A percentile compares a stretch with the other conserved stretches of the same genome.
Conservation (phyloP, 305 asterid species). For the Withania somnifera region DNA sequence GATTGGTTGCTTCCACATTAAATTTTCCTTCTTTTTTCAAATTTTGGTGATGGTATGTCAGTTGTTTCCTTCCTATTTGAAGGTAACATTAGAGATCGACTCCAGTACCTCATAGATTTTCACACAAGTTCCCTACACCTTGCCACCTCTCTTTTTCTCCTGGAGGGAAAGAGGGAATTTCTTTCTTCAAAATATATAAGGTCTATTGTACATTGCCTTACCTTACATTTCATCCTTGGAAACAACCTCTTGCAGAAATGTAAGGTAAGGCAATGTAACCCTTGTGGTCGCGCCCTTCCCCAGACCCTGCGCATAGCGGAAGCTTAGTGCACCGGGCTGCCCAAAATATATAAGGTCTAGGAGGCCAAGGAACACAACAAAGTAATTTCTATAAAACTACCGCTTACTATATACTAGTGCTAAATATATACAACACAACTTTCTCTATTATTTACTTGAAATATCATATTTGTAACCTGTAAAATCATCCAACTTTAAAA, state of each 20-base stretch:
- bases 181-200: background rate
- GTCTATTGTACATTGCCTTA: no score
- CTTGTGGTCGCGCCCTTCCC: no score
- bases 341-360: background rate
- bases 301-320: no score
- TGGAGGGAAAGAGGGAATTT: background rate
- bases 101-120: conserved; percentile 28
- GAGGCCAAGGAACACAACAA: background rate
- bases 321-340: no score
- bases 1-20: background rate
- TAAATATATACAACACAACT: background rate
- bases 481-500: background rate
- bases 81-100: conserved; percentile 25
- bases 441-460: background rate
- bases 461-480: background rate
- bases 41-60: background rate
- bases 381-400: background rate
- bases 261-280: no score
- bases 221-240: no score
- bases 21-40: background rate
- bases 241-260: no score
- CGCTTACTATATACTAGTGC: background rate
- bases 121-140: conserved; percentile 27
- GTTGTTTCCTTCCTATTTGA: conserved; percentile 18
- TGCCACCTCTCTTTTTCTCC: conserved; percentile 12